These are phyloP conservation scores for Scenedesmus sp. DNA, from an alignment of 163 green algal species.

Conservation along the genomic window DNA sequence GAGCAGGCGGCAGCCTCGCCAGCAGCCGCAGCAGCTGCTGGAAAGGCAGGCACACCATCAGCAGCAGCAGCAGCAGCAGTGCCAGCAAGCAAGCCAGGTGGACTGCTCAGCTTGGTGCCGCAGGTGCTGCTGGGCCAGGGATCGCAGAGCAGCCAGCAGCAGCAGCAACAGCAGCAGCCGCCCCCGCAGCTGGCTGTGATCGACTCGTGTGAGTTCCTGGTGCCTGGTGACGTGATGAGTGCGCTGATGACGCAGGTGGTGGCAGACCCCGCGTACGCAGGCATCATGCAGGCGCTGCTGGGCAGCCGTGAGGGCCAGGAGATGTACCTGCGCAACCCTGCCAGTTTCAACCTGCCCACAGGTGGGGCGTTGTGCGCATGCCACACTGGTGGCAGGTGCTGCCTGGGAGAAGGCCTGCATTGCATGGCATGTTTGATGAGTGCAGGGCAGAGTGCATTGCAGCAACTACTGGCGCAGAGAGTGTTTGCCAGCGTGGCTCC, in stretches of 20 bases:
- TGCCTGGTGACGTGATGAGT: conserved; percentile 56
- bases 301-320: conserved; percentile 46
- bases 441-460: neutral
- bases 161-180: conserved; percentile 20
- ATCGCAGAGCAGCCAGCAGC: conserved; percentile 10
- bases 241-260: conserved; percentile 45
- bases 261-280: conserved; percentile 18
- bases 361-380: conserved; percentile 9
- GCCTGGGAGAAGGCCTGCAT: neutral
- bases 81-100: neutral
- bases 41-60: neutral
- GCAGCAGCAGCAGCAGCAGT: conserved; percentile 4
- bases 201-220: conserved; percentile 63
- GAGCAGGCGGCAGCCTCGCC: conserved; percentile 24
- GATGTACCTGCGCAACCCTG: conserved; percentile 64
- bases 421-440: neutral
- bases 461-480: too few relatives aligned
- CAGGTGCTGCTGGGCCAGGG: conserved; percentile 8
- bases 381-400: neutral
- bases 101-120: neutral
- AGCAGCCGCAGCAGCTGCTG: neutral
- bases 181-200: conserved; percentile 51
- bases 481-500: neutral
- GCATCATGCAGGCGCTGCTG: conserved; percentile 38
- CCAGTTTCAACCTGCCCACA: conserved; percentile 61